Evolutionary conservation across 257 asterid genomes (phyloP), one percentile per base, ranked within the genome.

Genomic region (Solanum tarijense): DNA sequence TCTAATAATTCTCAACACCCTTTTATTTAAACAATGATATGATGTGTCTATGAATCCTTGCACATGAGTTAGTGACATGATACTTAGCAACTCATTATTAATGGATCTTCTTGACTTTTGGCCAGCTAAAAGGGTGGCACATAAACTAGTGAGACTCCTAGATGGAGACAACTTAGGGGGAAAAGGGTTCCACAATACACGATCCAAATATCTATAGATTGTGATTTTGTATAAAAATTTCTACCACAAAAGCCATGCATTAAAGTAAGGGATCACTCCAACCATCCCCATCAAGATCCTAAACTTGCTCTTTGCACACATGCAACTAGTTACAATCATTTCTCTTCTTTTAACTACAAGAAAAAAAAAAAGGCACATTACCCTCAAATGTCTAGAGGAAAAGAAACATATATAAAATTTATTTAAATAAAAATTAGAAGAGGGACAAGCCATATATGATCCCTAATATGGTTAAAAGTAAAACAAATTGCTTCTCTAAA

Each of bases 11-110:
- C 75, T 90, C 72, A 81, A 83, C 34, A 65, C 58, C 74, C 60
- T 31, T 29, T 86, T 89, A 83, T 29, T 85, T 88, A 31, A 21
- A 75, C 89, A 93, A 93, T 92, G 93, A 90, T 92, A 90, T 90
- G 92, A 60, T 90, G 89, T 87, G 84, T 88, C 90, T 88, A 89
- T 89, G 90, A 85, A 48, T 73, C 84, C 90, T 92, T 90, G 94
- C 93, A 93, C 95, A 91, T 92, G 94, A 86, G 23, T 90, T 88
- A 88, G 89, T 86, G 90, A 90, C 93, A 87, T 87, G 88, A 89
- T 92, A 92, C 32, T 29, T 39, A 21, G 48, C 39, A 85, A 60
- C 32, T 83, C 87, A 41, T 84, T 73, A 21, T 41, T 85, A 83
- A 90, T 86, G 71, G 88, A 83, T 90, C 55, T 65, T 90, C 68